Base-by-base conservation (phyloP, 805 yeast genomes). In the Yarrowia yakushimensis region DNA sequence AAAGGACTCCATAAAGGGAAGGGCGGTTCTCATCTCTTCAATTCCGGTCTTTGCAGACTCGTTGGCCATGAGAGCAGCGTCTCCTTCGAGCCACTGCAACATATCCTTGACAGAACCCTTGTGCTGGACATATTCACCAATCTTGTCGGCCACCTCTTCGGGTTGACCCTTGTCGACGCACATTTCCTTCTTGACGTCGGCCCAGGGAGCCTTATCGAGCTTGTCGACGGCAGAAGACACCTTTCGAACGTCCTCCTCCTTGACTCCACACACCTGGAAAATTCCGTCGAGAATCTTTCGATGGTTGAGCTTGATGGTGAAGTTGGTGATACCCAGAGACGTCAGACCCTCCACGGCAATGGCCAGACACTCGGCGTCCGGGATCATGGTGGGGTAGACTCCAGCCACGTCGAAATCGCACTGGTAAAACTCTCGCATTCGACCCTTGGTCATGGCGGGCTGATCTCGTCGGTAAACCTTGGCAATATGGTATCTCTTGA, bases 361-460 rank as follows among this genome's bases (percentile, higher is more conserved):
- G 64, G 87, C 83, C 77, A 94, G 81, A 64, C 86, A 80, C 77
- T 94, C 99, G 9, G 97, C 85, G 73, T 94, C 99, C 23, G 99
- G 96, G 50, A 94, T 94, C 99, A 94, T 94, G 28, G 85, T 71
- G 71, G 94, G 99, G 74, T 88, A 93, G 63, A 74, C 76, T 60
- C 99, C 99, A 22, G 99, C 99, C 71, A 94, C 80, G 75, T 94
- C 99, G 70, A 94, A 89, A 78, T 94, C 99, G 80, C 99, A 94
- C 78, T 94, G 99, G 76, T 94, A 94, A 72, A 94, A 94, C 77
- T 94, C 99, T 82, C 99, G 88, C 99, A 94, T 94, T 77, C 99
- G 85, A 65, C 99, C 99, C 77, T 94, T 94, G 59, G 98, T 93
- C 99, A 94, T 94, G 9, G 99, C 99, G 5, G 99, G 99, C 77